Conservation (phyloP, 2,329 filamentous ascomycete species). For the Fusarium falciforme region DNA sequence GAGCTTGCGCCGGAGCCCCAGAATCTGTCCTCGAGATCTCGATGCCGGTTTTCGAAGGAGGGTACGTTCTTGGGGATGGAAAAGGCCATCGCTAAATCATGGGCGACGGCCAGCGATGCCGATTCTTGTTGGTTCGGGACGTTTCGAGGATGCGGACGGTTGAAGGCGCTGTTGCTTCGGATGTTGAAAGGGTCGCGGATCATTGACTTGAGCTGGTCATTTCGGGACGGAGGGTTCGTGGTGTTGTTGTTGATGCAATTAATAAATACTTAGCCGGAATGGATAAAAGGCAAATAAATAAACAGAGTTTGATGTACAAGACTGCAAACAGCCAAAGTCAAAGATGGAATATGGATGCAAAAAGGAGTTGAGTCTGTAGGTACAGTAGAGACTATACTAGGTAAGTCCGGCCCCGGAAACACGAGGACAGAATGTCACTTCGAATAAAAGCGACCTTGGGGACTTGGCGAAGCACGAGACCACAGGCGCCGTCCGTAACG, state of each 20-base stretch:
- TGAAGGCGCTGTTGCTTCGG: slow-evolving; percentile 57
- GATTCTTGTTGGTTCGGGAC: slow-evolving; percentile 58
- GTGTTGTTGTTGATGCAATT: neutral
- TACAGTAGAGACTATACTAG: neutral
- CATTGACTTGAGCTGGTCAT: slow-evolving; percentile 50
- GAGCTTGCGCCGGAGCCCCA: slow-evolving; percentile 65
- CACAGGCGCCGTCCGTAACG: slow-evolving; percentile 18
- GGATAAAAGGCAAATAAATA: neutral
- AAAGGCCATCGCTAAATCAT: slow-evolving; percentile 72
- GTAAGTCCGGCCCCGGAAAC: neutral
- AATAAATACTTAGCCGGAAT: neutral
- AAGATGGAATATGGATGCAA: slow-evolving; percentile 4
- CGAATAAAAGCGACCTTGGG: slow-evolving; percentile 2
- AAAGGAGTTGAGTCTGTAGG: slow-evolving; percentile 5
- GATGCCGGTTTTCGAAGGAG: slow-evolving; percentile 73
- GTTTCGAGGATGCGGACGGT: slow-evolving; percentile 59
- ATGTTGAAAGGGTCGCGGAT: slow-evolving; percentile 60
- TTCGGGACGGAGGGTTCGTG: slow-evolving; percentile 25
- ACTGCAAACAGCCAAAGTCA: slow-evolving; percentile 18
- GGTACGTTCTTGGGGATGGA: slow-evolving; percentile 76
- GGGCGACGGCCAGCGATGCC: slow-evolving; percentile 61
- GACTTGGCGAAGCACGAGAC: slow-evolving; percentile 38
- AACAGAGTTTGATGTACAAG: slow-evolving; percentile 17
- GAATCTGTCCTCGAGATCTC: slow-evolving; percentile 72
- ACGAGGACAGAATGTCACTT: slow-evolving; percentile 3